Evolutionary conservation across 805 yeast genomes (phyloP).

Genomic region (Ogataea sp.): DNA sequence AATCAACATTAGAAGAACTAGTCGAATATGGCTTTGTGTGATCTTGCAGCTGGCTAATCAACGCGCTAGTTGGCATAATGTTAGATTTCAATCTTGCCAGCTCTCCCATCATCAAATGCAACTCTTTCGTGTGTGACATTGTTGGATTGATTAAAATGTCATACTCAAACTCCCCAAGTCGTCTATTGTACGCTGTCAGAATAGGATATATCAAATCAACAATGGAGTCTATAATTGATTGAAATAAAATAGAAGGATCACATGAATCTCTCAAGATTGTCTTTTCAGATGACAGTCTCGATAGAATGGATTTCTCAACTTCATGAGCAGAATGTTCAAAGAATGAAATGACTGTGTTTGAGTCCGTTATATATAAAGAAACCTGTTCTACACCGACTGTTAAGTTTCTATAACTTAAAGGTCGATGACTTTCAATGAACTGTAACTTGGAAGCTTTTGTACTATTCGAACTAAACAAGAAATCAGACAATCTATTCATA

Average conservation of each 20-base stretch:
- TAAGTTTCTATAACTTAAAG: conserved; percentile 32
- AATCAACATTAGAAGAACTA: too few relatives aligned
- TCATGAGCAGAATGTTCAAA: conserved; percentile 51
- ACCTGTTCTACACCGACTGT: conserved; percentile 51
- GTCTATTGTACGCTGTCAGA: conserved; percentile 39
- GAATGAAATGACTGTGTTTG: conserved; percentile 43
- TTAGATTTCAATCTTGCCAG: conserved; percentile 37
- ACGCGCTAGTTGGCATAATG: conserved; percentile 38
- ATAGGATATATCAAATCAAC: conserved; percentile 50
- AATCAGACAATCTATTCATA: conserved; percentile 27
- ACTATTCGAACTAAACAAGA: conserved; percentile 12
- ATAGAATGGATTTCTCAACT: conserved; percentile 42
- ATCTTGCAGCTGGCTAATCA: conserved; percentile 39
- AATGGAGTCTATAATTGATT: conserved; percentile 45
- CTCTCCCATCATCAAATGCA: conserved; percentile 48
- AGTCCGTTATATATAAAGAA: conserved; percentile 37
- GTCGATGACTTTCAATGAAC: conserved; percentile 33
- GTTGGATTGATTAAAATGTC: conserved; percentile 44
- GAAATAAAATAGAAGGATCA: conserved; percentile 44
- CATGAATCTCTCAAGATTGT: conserved; percentile 43
- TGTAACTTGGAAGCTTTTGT: conserved; percentile 14
- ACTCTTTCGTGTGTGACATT: conserved; percentile 40
- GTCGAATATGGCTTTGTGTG: conserved; percentile 13
- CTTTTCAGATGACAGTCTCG: conserved; percentile 35
- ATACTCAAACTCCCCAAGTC: conserved; percentile 41